A percentile compares a stretch with the other conserved stretches of the same genome.
Evolutionary conservation across 2,329 filamentous ascomycete genomes (phyloP).

Genomic region (Xylaria arbuscula): DNA sequence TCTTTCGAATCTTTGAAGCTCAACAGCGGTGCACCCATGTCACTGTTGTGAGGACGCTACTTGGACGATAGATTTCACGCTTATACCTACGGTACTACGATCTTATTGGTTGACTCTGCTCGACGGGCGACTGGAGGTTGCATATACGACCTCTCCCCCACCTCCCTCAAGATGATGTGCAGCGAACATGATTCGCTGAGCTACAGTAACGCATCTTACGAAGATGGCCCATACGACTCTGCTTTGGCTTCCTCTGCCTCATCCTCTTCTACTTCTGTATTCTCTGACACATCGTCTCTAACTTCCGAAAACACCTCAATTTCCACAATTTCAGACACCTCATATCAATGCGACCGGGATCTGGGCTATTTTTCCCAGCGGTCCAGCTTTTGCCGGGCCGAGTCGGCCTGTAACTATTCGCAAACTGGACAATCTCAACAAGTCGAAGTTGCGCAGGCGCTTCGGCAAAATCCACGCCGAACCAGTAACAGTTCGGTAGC

Average conservation of each 20-base stretch:
- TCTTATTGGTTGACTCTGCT: slow-evolving; percentile 62
- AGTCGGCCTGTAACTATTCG: slow-evolving; percentile 37
- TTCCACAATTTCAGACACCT: slow-evolving; percentile 68
- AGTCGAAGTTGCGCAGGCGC: slow-evolving; percentile 66
- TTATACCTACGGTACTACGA: slow-evolving; percentile 52
- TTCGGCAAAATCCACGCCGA: slow-evolving; percentile 73
- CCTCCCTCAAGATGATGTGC: slow-evolving; percentile 68
- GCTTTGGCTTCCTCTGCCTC: slow-evolving; percentile 80
- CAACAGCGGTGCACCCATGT: slow-evolving; percentile 47
- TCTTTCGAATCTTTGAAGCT: slow-evolving; percentile 58
- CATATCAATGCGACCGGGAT: slow-evolving; percentile 61
- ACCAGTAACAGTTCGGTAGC: slow-evolving; percentile 65
- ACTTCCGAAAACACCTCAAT: slow-evolving; percentile 74
- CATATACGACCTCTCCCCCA: slow-evolving; percentile 44
- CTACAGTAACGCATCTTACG: slow-evolving; percentile 60
- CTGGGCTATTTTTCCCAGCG: slow-evolving; percentile 54
- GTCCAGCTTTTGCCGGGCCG: slow-evolving; percentile 18
- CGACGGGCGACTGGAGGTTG: slow-evolving; percentile 67
- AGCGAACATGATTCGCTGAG: slow-evolving; percentile 64
- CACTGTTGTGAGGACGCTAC: slow-evolving; percentile 55
- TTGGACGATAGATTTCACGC: slow-evolving; percentile 56
- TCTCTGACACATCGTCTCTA: slow-evolving; percentile 78
- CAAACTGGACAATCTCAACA: slow-evolving; percentile 51
- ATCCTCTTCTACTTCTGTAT: slow-evolving; percentile 80
- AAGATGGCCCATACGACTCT: slow-evolving; percentile 72